These are phyloP conservation scores for Phytophthora nicotianae DNA, from an alignment of 352 stramenopile species.

Conservation along the genomic window DNA sequence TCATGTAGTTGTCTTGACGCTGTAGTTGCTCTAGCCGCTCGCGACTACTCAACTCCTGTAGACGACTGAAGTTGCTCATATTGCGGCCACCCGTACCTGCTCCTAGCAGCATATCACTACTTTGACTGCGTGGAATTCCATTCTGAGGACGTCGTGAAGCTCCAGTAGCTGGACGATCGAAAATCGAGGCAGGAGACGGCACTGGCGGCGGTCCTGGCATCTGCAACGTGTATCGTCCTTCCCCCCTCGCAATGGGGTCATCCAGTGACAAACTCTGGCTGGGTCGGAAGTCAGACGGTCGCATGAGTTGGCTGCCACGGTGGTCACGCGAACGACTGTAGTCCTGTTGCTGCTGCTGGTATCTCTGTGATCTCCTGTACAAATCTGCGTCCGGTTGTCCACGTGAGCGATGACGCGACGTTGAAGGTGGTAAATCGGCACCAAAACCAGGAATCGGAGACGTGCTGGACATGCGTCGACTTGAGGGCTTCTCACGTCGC, in stretches of 20 bases:
- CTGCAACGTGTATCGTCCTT: slow-evolving; percentile 40
- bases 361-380: slow-evolving; percentile 35
- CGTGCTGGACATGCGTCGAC: slow-evolving; percentile 37
- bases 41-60: slow-evolving; percentile 41
- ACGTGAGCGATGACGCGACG: slow-evolving; percentile 21
- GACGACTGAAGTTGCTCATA: slow-evolving; percentile 39
- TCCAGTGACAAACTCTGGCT: slow-evolving; percentile 45
- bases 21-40: slow-evolving; percentile 37
- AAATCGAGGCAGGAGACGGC: slow-evolving; percentile 55
- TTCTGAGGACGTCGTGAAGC: slow-evolving; percentile 17
- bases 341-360: slow-evolving; percentile 35
- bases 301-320: slow-evolving; percentile 37
- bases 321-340: slow-evolving; percentile 24
- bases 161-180: slow-evolving; percentile 52
- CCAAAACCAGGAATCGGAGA: slow-evolving; percentile 33
- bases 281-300: slow-evolving; percentile 43
- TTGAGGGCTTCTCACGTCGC: slow-evolving; percentile 40
- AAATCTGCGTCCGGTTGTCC: slow-evolving; percentile 24
- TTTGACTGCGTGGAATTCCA: slow-evolving; percentile 26
- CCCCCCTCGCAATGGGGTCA: slow-evolving; percentile 38
- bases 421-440: slow-evolving; percentile 22
- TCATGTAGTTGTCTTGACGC: slow-evolving; percentile 30
- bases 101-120: slow-evolving; percentile 33
- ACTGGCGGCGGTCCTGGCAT: slow-evolving; percentile 28
- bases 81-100: slow-evolving; percentile 8